Base-by-base conservation (phyloP, 805 yeast species). In the Isabelozyma gotoi region DNA sequence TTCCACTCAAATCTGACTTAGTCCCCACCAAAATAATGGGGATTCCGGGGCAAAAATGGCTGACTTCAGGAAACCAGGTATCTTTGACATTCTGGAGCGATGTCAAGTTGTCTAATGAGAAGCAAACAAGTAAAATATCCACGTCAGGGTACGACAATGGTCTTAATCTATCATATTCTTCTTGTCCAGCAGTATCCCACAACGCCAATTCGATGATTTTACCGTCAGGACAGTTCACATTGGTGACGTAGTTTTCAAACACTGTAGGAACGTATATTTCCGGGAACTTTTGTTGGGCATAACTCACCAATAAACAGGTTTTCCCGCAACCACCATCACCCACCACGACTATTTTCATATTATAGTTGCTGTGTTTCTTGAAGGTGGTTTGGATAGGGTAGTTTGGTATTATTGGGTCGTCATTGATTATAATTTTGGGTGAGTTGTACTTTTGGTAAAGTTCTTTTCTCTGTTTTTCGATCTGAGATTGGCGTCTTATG, bases 321-420 rank as follows among this genome's bases (percentile, higher is more conserved):
- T 88, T 88, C n/a, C 96, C 96, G 59, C 94, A 84, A 14, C 88
- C 91, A 54, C 92, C 90, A 62, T 88, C 96, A 6, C 96, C 96
- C 7, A 89, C 94, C 19, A 85, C 85, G 10, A 88, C 95, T 5
- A 87, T 67, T 57, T 86, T 86, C 68, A 70, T 63, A 20, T 58
- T 50, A 33, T 56, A 54, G 14, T 49, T 41, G 7, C 54, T 52
- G 27, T 50, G 53, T 35, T 56, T 56, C 19, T 46, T 47, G 48
- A 58, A 62, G 14, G 48, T 46, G 6, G 54, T 47, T 41, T 62
- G 65, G 47, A 67, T 59, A 11, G 56, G 50, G 47, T 65, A 71
- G 21, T 59, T 41, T 11, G 76, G 74, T 16, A 68, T 63, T 17
- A 53, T 45, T 1, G 75, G 74, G 43, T 65, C 66, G 40, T 67